Evolutionary conservation across 257 asterid genomes (phyloP).

Genomic region (Avicennia marina): DNA sequence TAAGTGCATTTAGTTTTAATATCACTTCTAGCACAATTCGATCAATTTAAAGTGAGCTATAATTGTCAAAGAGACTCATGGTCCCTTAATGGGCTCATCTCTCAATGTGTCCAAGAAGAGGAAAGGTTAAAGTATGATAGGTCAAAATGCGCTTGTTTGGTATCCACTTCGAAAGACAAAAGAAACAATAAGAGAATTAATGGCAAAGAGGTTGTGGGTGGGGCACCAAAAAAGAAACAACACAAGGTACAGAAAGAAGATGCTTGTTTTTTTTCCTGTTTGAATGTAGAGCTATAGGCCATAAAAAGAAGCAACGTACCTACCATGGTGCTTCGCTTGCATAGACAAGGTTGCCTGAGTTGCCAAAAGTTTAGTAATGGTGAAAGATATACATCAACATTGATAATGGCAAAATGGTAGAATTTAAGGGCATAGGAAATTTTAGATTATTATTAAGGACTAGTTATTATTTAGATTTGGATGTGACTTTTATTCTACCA

Average conservation of each 20-base stretch:
- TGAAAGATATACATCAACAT: slow-evolving; percentile 11
- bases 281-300: background rate
- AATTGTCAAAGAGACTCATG: too few species aligned
- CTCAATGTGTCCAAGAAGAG: too few species aligned
- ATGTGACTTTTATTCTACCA: slow-evolving; percentile 3
- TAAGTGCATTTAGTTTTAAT: background rate
- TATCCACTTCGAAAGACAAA: background rate
- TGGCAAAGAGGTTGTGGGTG: background rate
- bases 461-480: background rate
- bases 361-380: slow-evolving; percentile 7
- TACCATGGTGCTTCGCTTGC: background rate
- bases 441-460: background rate
- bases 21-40: slow-evolving; percentile 8
- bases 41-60: slow-evolving; percentile 8
- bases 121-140: background rate
- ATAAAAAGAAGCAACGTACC: background rate
- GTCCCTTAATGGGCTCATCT: too few species aligned
- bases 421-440: background rate
- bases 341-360: background rate
- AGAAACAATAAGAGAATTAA: background rate
- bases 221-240: background rate
- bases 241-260: background rate
- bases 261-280: background rate
- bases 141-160: background rate
- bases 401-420: background rate